Evolutionary conservation across 2,329 filamentous ascomycete species (phyloP), one percentile per base, ranked within the genome.

Genomic region (Penicillium sp.): DNA sequence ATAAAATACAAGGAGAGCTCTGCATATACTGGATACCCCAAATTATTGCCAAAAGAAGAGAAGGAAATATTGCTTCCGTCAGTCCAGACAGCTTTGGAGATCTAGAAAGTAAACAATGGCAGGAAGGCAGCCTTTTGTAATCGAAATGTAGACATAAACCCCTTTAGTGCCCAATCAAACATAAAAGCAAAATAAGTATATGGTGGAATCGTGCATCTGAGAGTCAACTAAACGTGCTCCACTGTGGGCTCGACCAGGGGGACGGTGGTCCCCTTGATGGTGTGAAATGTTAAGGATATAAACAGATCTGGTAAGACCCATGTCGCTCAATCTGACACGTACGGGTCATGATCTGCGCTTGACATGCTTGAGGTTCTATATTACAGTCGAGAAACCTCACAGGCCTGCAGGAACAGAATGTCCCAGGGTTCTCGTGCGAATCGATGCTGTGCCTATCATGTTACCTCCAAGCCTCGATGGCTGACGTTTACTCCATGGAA

Each of bases 181-280:
- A 48, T 57, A 60, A 52, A 38, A 52, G 27, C 47, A 55, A 55
- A 61, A 53, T 57, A 60, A 61, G 53, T 57, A 60, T 53, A 38
- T 51, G 13, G 34, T 44, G 29, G 42, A 29, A 26, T 53, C 52
- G 58, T 57, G 47, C 51, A 48, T 56, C 30, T 56, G 39, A 58
- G 53, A 51, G 49, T 53, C 48, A 54, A 54, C 59, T 41, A 58
- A 58, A 59, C 58, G 44, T 58, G 50, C 56, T 62, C 62, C 62
- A 63, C 62, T 58, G 62, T 64, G 62, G 62, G 13, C 54, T 61
- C 23, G 40, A 53, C 49, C 57, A 49, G 55, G 56, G 53, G 49
- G 50, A 47, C 30, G 30, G 47, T 44, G 36, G 36, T 58, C 56
- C 53, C 56, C 57, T 64, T 61, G 57, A 57, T 46, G 41, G 19